A percentile compares a stretch with the other conserved stretches of the same genome.
phyloP scores from a whole-genome alignment of 371 early-diverging fungal genomes.

The Catenaria anguillulae region DNA sequence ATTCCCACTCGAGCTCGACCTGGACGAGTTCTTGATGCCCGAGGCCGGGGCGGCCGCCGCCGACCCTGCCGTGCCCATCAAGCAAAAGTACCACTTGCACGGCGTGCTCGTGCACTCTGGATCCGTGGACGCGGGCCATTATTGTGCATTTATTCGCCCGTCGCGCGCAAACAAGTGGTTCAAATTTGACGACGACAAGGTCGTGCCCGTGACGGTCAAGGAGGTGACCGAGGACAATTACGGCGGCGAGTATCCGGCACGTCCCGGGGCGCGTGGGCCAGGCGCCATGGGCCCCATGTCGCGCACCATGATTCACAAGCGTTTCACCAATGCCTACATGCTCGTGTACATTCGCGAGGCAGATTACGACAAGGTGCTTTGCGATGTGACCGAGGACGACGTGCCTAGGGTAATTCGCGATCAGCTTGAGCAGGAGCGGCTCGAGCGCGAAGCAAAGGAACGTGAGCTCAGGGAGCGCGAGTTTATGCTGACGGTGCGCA shows the following conservation, averaged over 20 bases:
- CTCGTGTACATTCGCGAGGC: conserved; percentile 81
- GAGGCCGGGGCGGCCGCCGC: no score
- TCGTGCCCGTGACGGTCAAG: conserved; percentile 61
- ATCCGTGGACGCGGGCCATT: conserved; percentile 92
- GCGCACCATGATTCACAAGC: conserved; percentile 31
- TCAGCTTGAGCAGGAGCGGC: conserved; percentile 19
- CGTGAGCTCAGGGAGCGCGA: conserved; percentile 17
- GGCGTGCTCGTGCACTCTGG: conserved; percentile 96
- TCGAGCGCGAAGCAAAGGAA: conserved; percentile 14
- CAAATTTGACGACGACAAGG: conserved; percentile 96
- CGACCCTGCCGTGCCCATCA: no score
- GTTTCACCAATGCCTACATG: conserved; percentile 94
- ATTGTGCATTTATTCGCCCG: conserved; percentile 82
- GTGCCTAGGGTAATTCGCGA: conserved; percentile 68
- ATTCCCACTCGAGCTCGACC: conserved; percentile 80
- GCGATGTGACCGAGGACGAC: conserved; percentile 42
- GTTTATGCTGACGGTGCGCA: background rate
- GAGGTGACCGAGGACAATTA: conserved; percentile 94
- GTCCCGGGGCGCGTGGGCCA: conserved; percentile 9
- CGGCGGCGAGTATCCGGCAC: conserved; percentile 60
- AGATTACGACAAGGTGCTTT: conserved; percentile 53
- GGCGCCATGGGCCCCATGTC: conserved; percentile 11
- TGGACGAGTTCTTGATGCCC: conserved; percentile 59
- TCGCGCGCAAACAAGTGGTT: conserved; percentile 66
- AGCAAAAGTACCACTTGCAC: conserved; percentile 70